Percentiles rank a stretch among this genome's conserved stretches.
Conservation (phyloP, 2,329 filamentous ascomycete genomes). For the Alternaria burnsii region DNA sequence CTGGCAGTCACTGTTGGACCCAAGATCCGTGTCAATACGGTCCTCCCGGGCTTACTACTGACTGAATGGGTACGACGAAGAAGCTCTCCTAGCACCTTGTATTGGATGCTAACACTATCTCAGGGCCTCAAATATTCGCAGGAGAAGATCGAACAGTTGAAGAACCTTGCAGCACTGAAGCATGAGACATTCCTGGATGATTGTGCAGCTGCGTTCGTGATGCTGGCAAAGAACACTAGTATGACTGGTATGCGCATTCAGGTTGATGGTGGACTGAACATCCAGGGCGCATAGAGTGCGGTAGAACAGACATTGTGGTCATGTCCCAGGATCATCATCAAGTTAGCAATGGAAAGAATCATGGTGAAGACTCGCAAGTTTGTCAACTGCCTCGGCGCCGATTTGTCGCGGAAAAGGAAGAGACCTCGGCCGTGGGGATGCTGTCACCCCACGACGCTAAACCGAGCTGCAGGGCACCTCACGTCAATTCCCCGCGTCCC, state of each 20-base stretch:
- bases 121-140: slow-evolving; percentile 65
- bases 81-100: background rate
- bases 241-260: slow-evolving; percentile 59
- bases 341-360: background rate
- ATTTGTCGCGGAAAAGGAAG: slow-evolving; percentile 6
- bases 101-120: background rate
- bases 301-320: background rate
- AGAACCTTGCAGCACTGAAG: slow-evolving; percentile 67
- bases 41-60: slow-evolving; percentile 69
- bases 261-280: slow-evolving; percentile 50
- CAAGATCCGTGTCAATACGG: slow-evolving; percentile 71
- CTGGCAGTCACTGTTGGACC: slow-evolving; percentile 68
- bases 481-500: slow-evolving; percentile 13
- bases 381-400: background rate
- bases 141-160: slow-evolving; percentile 64
- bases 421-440: slow-evolving; percentile 14
- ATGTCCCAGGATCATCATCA: background rate
- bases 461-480: slow-evolving; percentile 6
- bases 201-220: slow-evolving; percentile 64
- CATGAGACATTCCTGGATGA: slow-evolving; percentile 63
- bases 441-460: slow-evolving; percentile 11
- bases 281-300: slow-evolving; percentile 32
- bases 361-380: background rate
- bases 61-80: slow-evolving; percentile 58
- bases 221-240: slow-evolving; percentile 63